A percentile compares a stretch with the other conserved stretches of the same genome.
phyloP scores from a whole-genome alignment of 345 rosid species.

The Pelargonium nanum region DNA sequence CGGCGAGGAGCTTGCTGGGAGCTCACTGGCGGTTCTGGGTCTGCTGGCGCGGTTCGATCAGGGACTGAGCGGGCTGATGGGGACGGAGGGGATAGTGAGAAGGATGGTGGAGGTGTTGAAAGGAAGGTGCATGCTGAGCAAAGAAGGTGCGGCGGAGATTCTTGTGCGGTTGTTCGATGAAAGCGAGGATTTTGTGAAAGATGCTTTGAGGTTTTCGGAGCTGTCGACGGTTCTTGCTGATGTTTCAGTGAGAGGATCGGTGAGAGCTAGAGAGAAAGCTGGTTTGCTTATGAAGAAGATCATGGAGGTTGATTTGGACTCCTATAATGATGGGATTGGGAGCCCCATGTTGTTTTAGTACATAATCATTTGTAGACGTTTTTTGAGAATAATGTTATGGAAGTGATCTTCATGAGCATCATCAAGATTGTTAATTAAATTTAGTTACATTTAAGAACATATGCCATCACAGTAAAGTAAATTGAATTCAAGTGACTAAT shows the following conservation, averaged over 20 bases:
- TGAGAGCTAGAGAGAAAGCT: constrained; percentile 41
- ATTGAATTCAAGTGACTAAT: too few species aligned
- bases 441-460: too few species aligned
- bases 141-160: constrained; percentile 56
- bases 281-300: constrained; percentile 31
- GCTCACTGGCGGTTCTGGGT: constrained; percentile 30
- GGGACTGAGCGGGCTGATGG: constrained; percentile 31
- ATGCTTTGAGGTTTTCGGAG: constrained; percentile 31
- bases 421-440: too few species aligned
- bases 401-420: too few species aligned
- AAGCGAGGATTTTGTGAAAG: constrained; percentile 35
- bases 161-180: constrained; percentile 43
- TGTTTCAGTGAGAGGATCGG: constrained; percentile 44
- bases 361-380: too few species aligned
- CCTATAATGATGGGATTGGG: constrained; percentile 8
- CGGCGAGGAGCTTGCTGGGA: constrained; percentile 29
- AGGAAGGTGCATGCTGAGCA: constrained; percentile 44
- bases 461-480: too few species aligned
- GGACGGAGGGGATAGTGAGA: constrained; percentile 27
- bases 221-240: constrained; percentile 33
- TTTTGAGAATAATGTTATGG: too few species aligned
- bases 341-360: not conserved
- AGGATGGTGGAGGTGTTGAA: constrained; percentile 36
- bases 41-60: constrained; percentile 41
- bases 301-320: constrained; percentile 23